Conservation (phyloP, 129 eudicot species). For the Pittosporum tobira region DNA sequence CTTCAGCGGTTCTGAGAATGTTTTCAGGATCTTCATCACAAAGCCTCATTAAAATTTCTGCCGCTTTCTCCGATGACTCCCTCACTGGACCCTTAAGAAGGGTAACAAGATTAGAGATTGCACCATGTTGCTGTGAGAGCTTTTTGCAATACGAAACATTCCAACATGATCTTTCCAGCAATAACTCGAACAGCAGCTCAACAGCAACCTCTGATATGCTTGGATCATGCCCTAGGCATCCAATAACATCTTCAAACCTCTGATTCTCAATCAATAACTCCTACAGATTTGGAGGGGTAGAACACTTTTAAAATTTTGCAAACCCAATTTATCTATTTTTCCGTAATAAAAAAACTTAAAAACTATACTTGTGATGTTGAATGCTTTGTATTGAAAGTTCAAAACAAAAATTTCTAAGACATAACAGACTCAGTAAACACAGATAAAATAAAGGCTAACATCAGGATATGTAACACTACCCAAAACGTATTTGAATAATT, state of each 20-base stretch:
- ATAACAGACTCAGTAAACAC: background rate
- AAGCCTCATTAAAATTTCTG: conserved; percentile 33
- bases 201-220: conserved; percentile 37
- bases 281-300: conserved; percentile 16
- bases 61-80: conserved; percentile 29
- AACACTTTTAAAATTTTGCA: conserved; percentile 2
- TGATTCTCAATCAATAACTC: conserved; percentile 34
- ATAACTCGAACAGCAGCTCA: conserved; percentile 42
- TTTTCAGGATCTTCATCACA: conserved; percentile 41
- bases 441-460: too few relatives aligned
- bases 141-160: conserved; percentile 24
- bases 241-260: conserved; percentile 37
- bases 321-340: background rate
- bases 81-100: conserved; percentile 18
- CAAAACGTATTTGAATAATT: too few relatives aligned
- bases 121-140: conserved; percentile 32
- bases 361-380: too few relatives aligned
- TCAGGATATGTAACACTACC: too few relatives aligned
- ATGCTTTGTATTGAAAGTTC: too few relatives aligned
- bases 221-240: conserved; percentile 34
- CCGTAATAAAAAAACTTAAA: background rate
- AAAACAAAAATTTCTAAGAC: background rate
- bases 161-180: conserved; percentile 29
- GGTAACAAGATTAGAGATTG: conserved; percentile 37
- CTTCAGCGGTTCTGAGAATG: conserved; percentile 34